Evolutionary conservation across 176 grass and related monocot genomes (phyloP).

Genomic region (Leersia perrieri): DNA sequence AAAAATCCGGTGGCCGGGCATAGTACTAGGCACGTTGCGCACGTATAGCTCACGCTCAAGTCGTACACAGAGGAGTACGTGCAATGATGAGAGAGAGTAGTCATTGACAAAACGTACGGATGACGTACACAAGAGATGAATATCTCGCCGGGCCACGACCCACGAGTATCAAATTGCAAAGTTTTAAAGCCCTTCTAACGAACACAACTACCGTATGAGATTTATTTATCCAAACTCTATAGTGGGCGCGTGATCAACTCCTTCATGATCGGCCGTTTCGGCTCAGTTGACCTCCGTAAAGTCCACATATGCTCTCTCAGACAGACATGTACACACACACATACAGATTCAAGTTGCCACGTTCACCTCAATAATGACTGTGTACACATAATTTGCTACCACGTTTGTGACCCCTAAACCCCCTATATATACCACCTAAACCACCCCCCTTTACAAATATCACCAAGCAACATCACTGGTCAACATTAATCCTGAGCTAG

Average conservation of each 20-base stretch:
- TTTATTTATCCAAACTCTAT: background rate
- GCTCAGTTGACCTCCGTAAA: constrained; percentile 7
- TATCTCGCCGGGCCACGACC: too few species aligned
- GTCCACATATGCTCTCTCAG: background rate
- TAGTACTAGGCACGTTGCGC: background rate
- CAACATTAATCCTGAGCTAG: background rate
- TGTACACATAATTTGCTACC: constrained; percentile 33
- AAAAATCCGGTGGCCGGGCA: background rate
- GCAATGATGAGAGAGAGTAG: background rate
- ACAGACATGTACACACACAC: background rate
- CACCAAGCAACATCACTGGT: background rate
- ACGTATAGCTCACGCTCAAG: background rate
- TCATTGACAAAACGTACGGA: background rate
- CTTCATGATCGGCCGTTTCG: background rate
- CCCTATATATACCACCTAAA: constrained; percentile 14
- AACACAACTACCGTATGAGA: background rate
- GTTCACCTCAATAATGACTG: constrained; percentile 18
- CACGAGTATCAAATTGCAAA: background rate
- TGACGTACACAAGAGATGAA: too few species aligned
- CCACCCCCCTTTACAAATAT: background rate
- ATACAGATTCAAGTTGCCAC: constrained; percentile 4
- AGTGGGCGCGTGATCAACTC: constrained; percentile 14
- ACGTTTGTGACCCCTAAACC: constrained; percentile 27
- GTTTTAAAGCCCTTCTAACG: background rate
- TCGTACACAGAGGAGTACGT: background rate